A percentile compares a stretch with the other conserved stretches of the same genome.
Conservation (phyloP, 78 protist genomes). For the Dictyostelium citrinum region DNA sequence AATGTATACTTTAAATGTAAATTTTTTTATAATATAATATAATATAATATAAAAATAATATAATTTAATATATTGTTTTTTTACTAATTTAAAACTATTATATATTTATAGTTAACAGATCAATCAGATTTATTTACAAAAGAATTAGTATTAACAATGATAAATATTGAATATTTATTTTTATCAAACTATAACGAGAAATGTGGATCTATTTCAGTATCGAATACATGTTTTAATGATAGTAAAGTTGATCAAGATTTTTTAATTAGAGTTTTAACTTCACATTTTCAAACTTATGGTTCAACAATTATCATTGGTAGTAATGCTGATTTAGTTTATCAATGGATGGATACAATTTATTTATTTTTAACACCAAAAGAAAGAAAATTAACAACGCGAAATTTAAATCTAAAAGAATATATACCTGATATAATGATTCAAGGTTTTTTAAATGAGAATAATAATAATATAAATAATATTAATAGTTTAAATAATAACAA, state of each 20-base stretch:
- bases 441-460: not conserved
- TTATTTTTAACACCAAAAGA: constrained; percentile 56
- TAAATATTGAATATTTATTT: constrained; percentile 40
- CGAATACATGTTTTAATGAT: constrained; percentile 29
- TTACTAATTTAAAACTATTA: not conserved
- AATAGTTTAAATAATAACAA: not conserved
- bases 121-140: constrained; percentile 6
- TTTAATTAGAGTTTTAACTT: constrained; percentile 41
- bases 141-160: constrained; percentile 17
- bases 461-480: not conserved
- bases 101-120: not conserved
- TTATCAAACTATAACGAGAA: not conserved
- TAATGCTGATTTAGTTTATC: not conserved
- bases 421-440: constrained; percentile 62
- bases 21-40: too few species aligned
- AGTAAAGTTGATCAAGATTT: constrained; percentile 14
- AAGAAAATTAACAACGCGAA: constrained; percentile 14
- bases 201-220: constrained; percentile 2
- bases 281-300: constrained; percentile 53
- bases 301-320: constrained; percentile 62
- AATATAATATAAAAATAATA: not conserved
- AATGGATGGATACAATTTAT: constrained; percentile 62
- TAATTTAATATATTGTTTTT: not conserved
- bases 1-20: constrained; percentile 6
- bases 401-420: not conserved